Evolutionary conservation across 257 asterid genomes (phyloP).

Genomic region (Solanum phureja): DNA sequence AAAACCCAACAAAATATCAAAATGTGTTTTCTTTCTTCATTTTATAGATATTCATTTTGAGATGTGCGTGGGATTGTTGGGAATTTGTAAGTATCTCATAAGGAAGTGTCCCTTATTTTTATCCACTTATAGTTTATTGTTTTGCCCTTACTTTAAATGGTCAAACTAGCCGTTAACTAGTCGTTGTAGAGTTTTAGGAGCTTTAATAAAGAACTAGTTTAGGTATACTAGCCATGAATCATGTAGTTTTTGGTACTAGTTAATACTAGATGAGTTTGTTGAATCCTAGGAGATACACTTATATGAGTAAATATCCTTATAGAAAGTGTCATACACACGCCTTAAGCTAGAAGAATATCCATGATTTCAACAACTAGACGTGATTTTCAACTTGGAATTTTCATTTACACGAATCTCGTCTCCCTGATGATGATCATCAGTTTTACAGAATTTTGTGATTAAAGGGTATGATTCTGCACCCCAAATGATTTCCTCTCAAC

Average conservation of each 20-base stretch:
- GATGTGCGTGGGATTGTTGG: neutral
- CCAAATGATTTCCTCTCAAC: neutral
- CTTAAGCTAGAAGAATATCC: neutral
- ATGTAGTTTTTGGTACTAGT: neutral
- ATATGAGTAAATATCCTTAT: neutral
- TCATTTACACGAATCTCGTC: neutral
- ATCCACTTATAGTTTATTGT: neutral
- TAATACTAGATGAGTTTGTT: neutral
- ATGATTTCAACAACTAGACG: neutral
- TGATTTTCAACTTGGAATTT: neutral
- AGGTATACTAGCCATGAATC: neutral
- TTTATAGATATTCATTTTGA: neutral
- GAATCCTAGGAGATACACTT: neutral
- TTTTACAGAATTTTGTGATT: neutral
- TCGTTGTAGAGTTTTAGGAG: neutral
- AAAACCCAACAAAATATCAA: neutral
- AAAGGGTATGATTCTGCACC: neutral
- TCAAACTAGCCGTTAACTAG: neutral
- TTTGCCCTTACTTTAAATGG: neutral
- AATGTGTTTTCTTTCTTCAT: neutral
- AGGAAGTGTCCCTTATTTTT: neutral
- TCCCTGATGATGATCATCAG: neutral
- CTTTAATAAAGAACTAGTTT: neutral
- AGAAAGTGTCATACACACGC: neutral
- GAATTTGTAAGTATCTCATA: neutral